A percentile compares a stretch with the other conserved stretches of the same genome.
Conservation (phyloP, 495 filamentous ascomycete genomes). For the Aspergillus hancockii region DNA sequence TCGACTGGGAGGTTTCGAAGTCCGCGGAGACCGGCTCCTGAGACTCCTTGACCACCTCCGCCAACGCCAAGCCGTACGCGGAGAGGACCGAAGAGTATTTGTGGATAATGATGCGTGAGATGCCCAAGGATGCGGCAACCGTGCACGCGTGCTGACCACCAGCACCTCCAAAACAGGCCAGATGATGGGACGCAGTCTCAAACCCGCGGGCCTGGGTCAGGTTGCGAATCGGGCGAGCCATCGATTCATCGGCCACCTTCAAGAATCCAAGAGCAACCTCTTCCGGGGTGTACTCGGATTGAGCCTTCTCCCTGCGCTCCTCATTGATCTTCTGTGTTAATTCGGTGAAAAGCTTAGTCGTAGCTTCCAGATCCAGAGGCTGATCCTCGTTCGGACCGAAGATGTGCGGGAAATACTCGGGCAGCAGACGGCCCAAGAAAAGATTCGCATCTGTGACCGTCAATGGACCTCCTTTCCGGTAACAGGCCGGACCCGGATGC, state of each 20-base stretch:
- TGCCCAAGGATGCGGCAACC: slow-evolving; percentile 51
- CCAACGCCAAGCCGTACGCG: slow-evolving; percentile 55
- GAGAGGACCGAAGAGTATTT: slow-evolving; percentile 54
- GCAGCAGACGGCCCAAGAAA: slow-evolving; percentile 81
- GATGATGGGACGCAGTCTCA: slow-evolving; percentile 50
- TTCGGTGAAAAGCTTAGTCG: slow-evolving; percentile 73
- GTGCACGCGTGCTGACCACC: slow-evolving; percentile 57
- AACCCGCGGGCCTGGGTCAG: slow-evolving; percentile 54
- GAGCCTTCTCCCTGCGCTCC: slow-evolving; percentile 50
- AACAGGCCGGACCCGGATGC: slow-evolving; percentile 92
- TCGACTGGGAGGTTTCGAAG: slow-evolving; percentile 35
- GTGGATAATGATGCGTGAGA: slow-evolving; percentile 55
- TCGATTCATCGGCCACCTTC: slow-evolving; percentile 55
- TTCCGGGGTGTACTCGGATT: slow-evolving; percentile 76
- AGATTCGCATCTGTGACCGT: slow-evolving; percentile 95
- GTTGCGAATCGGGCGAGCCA: slow-evolving; percentile 56
- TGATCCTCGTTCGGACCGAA: slow-evolving; percentile 92
- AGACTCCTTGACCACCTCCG: slow-evolving; percentile 53
- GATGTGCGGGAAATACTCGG: slow-evolving; percentile 96
- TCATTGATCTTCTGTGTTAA: slow-evolving; percentile 77
- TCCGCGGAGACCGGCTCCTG: slow-evolving; percentile 49
- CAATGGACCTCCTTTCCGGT: slow-evolving; percentile 88
- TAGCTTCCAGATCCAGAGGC: slow-evolving; percentile 76
- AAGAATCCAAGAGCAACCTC: slow-evolving; percentile 75
- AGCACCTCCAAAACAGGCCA: slow-evolving; percentile 57